phyloP scores from a whole-genome alignment of 176 grass and related monocot species.

The Puya raimondii region DNA sequence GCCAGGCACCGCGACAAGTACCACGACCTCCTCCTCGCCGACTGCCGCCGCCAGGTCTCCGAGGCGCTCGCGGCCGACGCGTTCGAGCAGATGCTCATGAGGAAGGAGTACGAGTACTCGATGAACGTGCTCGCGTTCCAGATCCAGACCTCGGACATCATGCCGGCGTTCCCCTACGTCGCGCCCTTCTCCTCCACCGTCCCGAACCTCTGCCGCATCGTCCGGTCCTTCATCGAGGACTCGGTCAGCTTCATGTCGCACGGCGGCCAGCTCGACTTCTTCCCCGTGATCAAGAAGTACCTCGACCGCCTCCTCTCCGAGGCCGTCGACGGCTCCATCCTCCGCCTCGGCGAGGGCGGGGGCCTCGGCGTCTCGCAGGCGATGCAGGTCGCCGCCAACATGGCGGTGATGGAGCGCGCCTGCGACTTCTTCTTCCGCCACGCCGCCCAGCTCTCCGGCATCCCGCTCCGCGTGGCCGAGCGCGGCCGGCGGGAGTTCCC shows the following conservation, averaged over 20 bases:
- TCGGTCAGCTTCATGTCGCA: slow-evolving; percentile 98
- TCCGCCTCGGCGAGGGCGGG: slow-evolving; percentile 55
- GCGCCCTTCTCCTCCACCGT: slow-evolving; percentile 81
- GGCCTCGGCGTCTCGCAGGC: slow-evolving; percentile 81
- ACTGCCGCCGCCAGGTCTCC: slow-evolving; percentile 84
- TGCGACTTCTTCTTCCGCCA: slow-evolving; percentile 87
- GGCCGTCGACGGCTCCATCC: slow-evolving; percentile 56
- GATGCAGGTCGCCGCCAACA: slow-evolving; percentile 93
- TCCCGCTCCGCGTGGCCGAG: slow-evolving; percentile 60
- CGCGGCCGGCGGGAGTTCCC: slow-evolving; percentile 68
- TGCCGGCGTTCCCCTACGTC: slow-evolving; percentile 86
- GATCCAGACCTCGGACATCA: slow-evolving; percentile 92
- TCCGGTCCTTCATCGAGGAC: slow-evolving; percentile 93
- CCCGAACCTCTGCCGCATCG: slow-evolving; percentile 84
- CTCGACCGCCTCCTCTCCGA: slow-evolving; percentile 76
- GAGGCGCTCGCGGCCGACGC: slow-evolving; percentile 82
- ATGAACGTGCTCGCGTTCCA: slow-evolving; percentile 98
- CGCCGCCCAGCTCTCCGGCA: slow-evolving; percentile 78
- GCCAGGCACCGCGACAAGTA: slow-evolving; percentile 94
- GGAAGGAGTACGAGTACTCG: slow-evolving; percentile 98
- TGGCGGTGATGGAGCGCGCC: slow-evolving; percentile 92
- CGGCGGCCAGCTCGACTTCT: slow-evolving; percentile 74
- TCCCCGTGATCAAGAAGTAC: slow-evolving; percentile 83
- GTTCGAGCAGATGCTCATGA: slow-evolving; percentile 99
- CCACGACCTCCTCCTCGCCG: slow-evolving; percentile 81